A percentile compares a stretch with the other conserved stretches of the same genome.
Conservation (phyloP, 768 basidiomycete genomes). For the Pholiota molesta region DNA sequence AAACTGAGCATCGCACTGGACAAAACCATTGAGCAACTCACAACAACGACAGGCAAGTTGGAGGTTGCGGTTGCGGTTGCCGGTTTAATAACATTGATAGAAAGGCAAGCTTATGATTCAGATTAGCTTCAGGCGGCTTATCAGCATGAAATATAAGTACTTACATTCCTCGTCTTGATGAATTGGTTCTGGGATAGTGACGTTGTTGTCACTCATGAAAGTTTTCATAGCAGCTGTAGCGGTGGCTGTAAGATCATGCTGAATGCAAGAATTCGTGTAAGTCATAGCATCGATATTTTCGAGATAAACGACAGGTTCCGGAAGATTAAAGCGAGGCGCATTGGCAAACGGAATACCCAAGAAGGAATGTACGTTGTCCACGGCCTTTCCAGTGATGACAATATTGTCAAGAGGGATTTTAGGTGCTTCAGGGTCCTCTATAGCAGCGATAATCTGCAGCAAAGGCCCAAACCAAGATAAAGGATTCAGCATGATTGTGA, state of each 20-base stretch:
- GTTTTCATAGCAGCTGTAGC: not conserved
- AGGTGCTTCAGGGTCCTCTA: not conserved
- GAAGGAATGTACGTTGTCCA: not conserved
- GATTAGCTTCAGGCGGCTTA: not conserved
- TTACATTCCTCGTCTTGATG: not conserved
- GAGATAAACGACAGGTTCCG: not conserved
- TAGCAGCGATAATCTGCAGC: not conserved
- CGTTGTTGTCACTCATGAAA: not conserved
- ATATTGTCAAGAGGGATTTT: not conserved
- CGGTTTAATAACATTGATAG: conserved; percentile 21
- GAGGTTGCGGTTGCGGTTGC: not conserved
- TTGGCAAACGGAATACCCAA: conserved; percentile 1
- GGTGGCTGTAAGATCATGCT: not conserved
- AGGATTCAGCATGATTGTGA: not conserved
- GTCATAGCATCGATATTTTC: not conserved
- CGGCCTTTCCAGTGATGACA: not conserved
- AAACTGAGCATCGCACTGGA: not conserved
- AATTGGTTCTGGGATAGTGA: not conserved
- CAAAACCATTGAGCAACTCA: conserved; percentile 1
- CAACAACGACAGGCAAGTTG: conserved; percentile 21
- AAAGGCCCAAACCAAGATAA: not conserved
- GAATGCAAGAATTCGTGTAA: not conserved
- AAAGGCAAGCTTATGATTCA: conserved; percentile 13
- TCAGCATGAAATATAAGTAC: not conserved
- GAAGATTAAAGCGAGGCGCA: not conserved